These are phyloP conservation scores for Maudiozyma barnettii DNA, from an alignment of 805 yeast species.

Conservation along the genomic window DNA sequence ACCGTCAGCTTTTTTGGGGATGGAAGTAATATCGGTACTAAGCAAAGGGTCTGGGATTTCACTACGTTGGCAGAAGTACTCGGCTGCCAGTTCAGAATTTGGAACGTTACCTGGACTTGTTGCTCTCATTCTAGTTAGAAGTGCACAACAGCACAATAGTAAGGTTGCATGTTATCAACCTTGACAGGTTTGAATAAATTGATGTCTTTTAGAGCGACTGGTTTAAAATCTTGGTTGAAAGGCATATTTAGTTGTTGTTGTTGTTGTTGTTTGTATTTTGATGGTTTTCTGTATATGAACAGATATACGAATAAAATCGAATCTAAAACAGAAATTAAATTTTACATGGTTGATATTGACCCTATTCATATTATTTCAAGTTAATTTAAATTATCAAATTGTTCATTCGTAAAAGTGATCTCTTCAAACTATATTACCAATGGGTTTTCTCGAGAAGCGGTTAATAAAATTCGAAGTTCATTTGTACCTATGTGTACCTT, in stretches of 20 bases:
- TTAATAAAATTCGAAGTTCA: too few relatives aligned
- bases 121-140: conserved; percentile 36
- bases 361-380: too few relatives aligned
- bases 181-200: conserved; percentile 34
- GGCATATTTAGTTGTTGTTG: conserved; percentile 8
- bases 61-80: conserved; percentile 48
- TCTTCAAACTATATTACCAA: too few relatives aligned
- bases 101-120: conserved; percentile 30
- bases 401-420: too few relatives aligned
- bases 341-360: too few relatives aligned
- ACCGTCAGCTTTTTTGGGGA: conserved; percentile 33
- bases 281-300: too few relatives aligned
- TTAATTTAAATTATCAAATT: too few relatives aligned
- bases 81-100: conserved; percentile 32
- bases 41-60: conserved; percentile 41
- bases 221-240: conserved; percentile 11
- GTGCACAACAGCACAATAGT: conserved; percentile 32
- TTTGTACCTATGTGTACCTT: too few relatives aligned
- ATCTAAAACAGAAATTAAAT: too few relatives aligned
- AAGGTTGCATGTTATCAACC: conserved; percentile 29
- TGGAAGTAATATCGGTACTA: conserved; percentile 47
- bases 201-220: conserved; percentile 22
- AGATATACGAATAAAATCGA: too few relatives aligned
- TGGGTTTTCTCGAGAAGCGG: too few relatives aligned
- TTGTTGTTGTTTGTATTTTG: too few relatives aligned